phyloP scores from a whole-genome alignment of 805 yeast genomes.

The Saturnispora bothae region DNA sequence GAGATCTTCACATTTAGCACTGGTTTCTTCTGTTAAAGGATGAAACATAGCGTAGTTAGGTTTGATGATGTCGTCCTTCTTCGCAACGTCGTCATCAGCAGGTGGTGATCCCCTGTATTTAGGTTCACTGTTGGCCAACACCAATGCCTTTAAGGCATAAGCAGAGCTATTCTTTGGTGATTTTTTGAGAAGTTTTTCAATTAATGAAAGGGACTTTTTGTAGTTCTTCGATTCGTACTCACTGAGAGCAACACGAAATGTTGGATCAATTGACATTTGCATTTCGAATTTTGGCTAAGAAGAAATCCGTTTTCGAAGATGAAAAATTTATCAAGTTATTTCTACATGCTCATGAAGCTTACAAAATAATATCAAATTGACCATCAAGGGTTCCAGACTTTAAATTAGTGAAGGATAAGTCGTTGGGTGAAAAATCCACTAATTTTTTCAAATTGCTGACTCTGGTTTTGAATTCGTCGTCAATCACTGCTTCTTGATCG shows the following conservation, averaged over 20 bases:
- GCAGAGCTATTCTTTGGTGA: slow-evolving; percentile 70
- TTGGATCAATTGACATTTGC: slow-evolving; percentile 1
- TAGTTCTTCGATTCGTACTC: slow-evolving; percentile 80
- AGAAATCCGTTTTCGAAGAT: too few species aligned
- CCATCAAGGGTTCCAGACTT: slow-evolving; percentile 62
- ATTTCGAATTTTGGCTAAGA: too few species aligned
- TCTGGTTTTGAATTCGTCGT: slow-evolving; percentile 26
- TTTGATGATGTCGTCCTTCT: slow-evolving; percentile 4
- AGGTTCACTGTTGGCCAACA: slow-evolving; percentile 18
- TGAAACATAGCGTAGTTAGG: slow-evolving; percentile 24
- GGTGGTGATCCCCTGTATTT: slow-evolving; percentile 4
- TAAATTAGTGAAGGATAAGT: slow-evolving; percentile 53
- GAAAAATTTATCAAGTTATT: neutral
- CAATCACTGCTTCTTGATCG: slow-evolving; percentile 33
- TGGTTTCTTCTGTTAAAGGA: slow-evolving; percentile 38
- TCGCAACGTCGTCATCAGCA: slow-evolving; percentile 7
- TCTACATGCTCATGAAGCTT: slow-evolving; percentile 12
- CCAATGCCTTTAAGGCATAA: slow-evolving; percentile 74
- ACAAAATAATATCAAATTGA: neutral
- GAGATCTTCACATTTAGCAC: slow-evolving; percentile 51
- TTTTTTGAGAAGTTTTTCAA: slow-evolving; percentile 70
- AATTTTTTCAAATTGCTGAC: slow-evolving; percentile 69
- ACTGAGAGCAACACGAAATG: slow-evolving; percentile 69
- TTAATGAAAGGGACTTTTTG: slow-evolving; percentile 68
- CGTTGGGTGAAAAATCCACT: slow-evolving; percentile 53